Base-by-base conservation (phyloP, 495 filamentous ascomycete species). In the Arthonia radiata region DNA sequence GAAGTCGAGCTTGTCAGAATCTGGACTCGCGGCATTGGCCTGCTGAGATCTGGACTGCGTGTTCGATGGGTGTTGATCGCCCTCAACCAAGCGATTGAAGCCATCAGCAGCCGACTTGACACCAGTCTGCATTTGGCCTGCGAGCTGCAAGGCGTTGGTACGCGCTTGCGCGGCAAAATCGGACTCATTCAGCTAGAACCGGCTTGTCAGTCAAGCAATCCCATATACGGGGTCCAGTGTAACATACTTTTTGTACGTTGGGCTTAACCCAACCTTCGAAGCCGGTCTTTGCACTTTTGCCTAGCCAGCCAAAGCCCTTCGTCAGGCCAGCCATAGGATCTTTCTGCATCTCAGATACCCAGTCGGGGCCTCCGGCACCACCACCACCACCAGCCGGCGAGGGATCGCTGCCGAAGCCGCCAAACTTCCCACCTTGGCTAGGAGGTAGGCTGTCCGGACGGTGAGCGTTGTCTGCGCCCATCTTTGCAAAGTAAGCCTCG, bases 271-370 rank as follows among this genome's bases (percentile, higher is more conserved):
- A 92, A 15, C 67, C 61, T 35, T 91, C 69, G 44, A 93, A 83
- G 16, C 91, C 64, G 1, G 61, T 76, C 57, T 90, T 86, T 9
- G 81, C 86, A 31, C 70, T 65, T 56, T 80, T 83, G 10, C 67
- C 71, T 9, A 93, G 80, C 17, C 89, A 93, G 2, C 89, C 82
- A 38, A 93, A 82, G 4, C 86, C 74, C 50, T 91, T 93, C 15
- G 63, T 78, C 38, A 97, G 43, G 25, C 82, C 78, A 0, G 64
- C 81, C 31, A 94, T 59, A 2, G 89, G 81, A 46, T 97, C 86
- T 36, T 72, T 74, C 48, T 83, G 76, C 36, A 93, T 6, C 11
- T 6, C 11, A 22, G 7, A 6, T 11, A 22, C 7, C 19, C 19
- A 22, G 11, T 22, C 19, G 7, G 6, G 19, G 11, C 19, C 11